These are phyloP conservation scores for Albophoma yamanashiensis DNA, from an alignment of 2,329 filamentous ascomycete species.

Conservation along the genomic window DNA sequence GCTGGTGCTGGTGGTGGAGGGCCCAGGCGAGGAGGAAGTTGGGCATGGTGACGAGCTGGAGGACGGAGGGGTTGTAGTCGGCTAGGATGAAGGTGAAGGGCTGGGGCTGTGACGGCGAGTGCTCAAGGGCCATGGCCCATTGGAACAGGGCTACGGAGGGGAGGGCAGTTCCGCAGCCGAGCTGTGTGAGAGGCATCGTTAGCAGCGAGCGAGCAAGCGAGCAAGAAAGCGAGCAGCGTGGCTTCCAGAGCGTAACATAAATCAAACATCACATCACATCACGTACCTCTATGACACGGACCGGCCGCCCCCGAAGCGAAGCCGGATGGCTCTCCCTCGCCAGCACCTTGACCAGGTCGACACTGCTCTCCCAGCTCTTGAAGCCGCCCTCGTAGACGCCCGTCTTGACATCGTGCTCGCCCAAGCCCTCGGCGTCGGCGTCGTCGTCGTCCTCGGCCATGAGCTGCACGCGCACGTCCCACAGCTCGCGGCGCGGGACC, in stretches of 20 bases:
- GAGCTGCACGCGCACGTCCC: constrained; percentile 71
- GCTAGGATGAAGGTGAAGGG: constrained; percentile 54
- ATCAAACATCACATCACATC: background rate
- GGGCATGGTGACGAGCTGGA: constrained; percentile 68
- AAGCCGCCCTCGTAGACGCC: constrained; percentile 81
- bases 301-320: constrained; percentile 19
- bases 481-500: constrained; percentile 66
- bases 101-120: constrained; percentile 9
- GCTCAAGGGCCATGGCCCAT: constrained; percentile 32
- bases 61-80: constrained; percentile 71
- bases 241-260: background rate
- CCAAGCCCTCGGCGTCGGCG: constrained; percentile 37
- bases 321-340: constrained; percentile 28
- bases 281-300: constrained; percentile 44
- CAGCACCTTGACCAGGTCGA: constrained; percentile 66
- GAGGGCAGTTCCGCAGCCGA: constrained; percentile 70
- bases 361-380: constrained; percentile 82
- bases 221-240: no score
- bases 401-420: constrained; percentile 64
- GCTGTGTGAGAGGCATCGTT: constrained; percentile 35
- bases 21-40: constrained; percentile 67
- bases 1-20: constrained; percentile 26
- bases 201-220: constrained; percentile 1
- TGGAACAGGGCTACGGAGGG: constrained; percentile 64
- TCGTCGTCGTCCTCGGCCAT: constrained; percentile 60